A percentile compares a stretch with the other conserved stretches of the same genome.
phyloP scores from a whole-genome alignment of 768 basidiomycete genomes.

The Arthromyces matolae region DNA sequence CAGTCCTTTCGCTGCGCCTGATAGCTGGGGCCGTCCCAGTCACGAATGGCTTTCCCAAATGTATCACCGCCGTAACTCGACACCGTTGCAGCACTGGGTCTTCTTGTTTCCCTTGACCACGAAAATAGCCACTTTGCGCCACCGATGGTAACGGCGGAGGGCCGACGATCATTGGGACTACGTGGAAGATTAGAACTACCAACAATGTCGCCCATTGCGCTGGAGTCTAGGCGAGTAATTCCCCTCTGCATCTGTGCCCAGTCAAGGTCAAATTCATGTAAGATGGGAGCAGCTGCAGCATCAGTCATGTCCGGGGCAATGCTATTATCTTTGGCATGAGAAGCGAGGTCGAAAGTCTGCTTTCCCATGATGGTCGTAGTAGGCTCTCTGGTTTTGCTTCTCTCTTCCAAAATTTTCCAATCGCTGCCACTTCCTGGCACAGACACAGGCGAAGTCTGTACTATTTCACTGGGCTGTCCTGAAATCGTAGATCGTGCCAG shows the following conservation, averaged over 20 bases:
- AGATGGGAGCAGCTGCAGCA: conserved; percentile 8
- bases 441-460: conserved; percentile 30
- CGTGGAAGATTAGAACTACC: conserved; percentile 7
- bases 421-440: conserved; percentile 55
- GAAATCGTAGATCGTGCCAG: conserved; percentile 2
- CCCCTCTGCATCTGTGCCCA: conserved; percentile 34
- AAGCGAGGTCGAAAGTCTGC: not conserved
- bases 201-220: conserved; percentile 25
- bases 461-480: conserved; percentile 7
- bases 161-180: conserved; percentile 13
- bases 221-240: conserved; percentile 27
- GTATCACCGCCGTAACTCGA: conserved; percentile 39
- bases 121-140: conserved; percentile 18
- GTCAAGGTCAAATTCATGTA: conserved; percentile 43
- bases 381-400: conserved; percentile 28
- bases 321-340: not conserved
- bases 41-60: conserved; percentile 35
- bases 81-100: conserved; percentile 41
- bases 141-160: conserved; percentile 8
- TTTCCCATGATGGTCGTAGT: conserved; percentile 13
- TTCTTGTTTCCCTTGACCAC: conserved; percentile 25
- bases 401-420: conserved; percentile 51
- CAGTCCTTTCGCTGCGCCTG: conserved; percentile 44
- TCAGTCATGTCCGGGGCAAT: not conserved
- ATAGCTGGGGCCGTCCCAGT: conserved; percentile 47